phyloP scores from a whole-genome alignment of 345 rosid genomes.

The Gossypium stocksii region DNA sequence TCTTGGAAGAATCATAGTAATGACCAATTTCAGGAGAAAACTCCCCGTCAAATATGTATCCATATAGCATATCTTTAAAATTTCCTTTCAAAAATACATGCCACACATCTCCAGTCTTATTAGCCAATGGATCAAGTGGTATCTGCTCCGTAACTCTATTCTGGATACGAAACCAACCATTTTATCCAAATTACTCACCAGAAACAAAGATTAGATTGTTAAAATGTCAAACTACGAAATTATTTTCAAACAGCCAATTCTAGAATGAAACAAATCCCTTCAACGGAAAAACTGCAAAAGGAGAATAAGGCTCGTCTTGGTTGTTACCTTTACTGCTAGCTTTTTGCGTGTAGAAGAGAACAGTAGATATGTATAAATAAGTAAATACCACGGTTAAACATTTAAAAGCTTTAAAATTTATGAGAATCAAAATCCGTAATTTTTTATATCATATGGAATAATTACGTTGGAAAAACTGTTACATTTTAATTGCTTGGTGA shows the following conservation, averaged over 20 bases:
- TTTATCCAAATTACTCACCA: neutral
- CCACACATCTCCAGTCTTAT: conserved; percentile 85
- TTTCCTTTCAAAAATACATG: conserved; percentile 73
- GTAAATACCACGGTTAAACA: neutral
- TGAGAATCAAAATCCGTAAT: neutral
- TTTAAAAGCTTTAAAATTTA: neutral
- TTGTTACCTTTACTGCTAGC: neutral
- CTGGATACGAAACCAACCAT: conserved; percentile 37
- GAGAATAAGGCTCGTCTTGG: neutral
- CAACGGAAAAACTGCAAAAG: neutral
- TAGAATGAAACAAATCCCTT: neutral
- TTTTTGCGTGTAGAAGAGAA: neutral
- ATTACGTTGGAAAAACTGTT: neutral
- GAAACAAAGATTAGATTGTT: neutral
- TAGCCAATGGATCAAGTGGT: conserved; percentile 54
- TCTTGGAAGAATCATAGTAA: conserved; percentile 48
- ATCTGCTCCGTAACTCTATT: conserved; percentile 65
- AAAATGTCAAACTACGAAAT: neutral
- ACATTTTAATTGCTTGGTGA: neutral
- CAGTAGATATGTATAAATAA: neutral
- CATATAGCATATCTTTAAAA: conserved; percentile 69
- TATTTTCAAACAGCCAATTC: neutral
- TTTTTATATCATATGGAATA: neutral
- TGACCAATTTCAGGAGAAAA: conserved; percentile 72
- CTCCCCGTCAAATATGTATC: conserved; percentile 71